Percentiles rank a stretch among this genome's conserved stretches.
Evolutionary conservation across 106 monocot genomes (phyloP).

Genomic region (Allium fistulosum): DNA sequence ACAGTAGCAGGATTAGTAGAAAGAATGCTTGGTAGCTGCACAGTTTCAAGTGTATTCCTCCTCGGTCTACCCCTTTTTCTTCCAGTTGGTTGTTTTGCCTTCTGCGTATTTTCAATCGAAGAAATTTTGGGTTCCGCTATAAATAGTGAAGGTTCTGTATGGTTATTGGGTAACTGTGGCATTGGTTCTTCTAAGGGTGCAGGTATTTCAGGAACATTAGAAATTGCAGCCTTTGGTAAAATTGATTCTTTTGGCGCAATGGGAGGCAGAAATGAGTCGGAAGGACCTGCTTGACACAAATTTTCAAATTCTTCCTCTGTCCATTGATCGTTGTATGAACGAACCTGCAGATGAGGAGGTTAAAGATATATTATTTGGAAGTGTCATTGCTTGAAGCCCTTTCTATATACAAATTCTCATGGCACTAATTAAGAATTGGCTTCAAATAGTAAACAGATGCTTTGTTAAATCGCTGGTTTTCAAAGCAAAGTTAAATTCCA

Average conservation of each 20-base stretch:
- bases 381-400: too few species aligned
- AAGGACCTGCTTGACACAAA: slow-evolving; percentile 86
- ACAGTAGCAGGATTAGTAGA: slow-evolving; percentile 10
- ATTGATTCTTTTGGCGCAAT: slow-evolving; percentile 13
- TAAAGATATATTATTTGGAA: too few species aligned
- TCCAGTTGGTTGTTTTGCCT: slow-evolving; percentile 42
- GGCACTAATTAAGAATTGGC: too few species aligned
- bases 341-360: slow-evolving; percentile 37
- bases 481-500: too few species aligned
- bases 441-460: too few species aligned
- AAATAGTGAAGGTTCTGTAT: not conserved
- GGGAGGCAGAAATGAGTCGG: slow-evolving; percentile 30
- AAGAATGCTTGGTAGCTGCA: slow-evolving; percentile 11
- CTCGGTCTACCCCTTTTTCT: slow-evolving; percentile 90
- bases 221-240: slow-evolving; percentile 19
- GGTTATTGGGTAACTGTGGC: not conserved
- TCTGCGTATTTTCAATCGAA: slow-evolving; percentile 14
- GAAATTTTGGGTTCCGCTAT: slow-evolving; percentile 8
- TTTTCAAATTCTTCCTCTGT: slow-evolving; percentile 99
- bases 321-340: slow-evolving; percentile 98
- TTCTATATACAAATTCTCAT: too few species aligned
- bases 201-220: slow-evolving; percentile 7
- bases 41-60: slow-evolving; percentile 27
- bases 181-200: not conserved
- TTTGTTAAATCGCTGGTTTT: too few species aligned